A percentile compares a stretch with the other conserved stretches of the same genome.
These are phyloP conservation scores for Exserohilum rostratum DNA, from an alignment of 2,329 filamentous ascomycete species.

Conservation along the genomic window DNA sequence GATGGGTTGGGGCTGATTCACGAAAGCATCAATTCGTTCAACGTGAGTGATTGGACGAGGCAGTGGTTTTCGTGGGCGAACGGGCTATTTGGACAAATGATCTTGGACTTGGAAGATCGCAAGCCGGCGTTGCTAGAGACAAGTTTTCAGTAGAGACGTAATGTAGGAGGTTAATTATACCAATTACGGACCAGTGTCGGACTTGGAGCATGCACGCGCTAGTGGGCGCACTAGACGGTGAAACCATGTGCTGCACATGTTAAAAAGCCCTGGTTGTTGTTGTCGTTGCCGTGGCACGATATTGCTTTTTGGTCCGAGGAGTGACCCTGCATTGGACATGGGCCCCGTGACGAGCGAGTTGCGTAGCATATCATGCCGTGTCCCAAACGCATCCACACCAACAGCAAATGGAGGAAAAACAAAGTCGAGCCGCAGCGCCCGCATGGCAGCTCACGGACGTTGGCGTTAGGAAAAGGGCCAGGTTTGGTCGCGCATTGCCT, in stretches of 20 bases:
- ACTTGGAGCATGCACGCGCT: conserved; percentile 2
- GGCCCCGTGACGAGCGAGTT: background rate
- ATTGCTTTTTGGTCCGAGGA: conserved; percentile 4
- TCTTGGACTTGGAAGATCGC: conserved; percentile 53
- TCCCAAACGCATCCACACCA: conserved; percentile 1
- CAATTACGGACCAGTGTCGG: conserved; percentile 1
- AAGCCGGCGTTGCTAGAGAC: conserved; percentile 52
- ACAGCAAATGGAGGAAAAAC: conserved; percentile 3
- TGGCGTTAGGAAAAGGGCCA: background rate
- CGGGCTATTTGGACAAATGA: conserved; percentile 58
- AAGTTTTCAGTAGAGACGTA: conserved; percentile 52
- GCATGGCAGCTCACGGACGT: background rate
- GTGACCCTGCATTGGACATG: conserved; percentile 4
- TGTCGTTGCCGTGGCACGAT: conserved; percentile 2
- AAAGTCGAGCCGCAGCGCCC: background rate
- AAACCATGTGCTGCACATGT: conserved; percentile 3
- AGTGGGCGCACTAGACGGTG: conserved; percentile 2
- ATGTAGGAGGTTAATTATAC: background rate
- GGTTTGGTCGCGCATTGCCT: background rate
- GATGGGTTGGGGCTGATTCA: conserved; percentile 58
- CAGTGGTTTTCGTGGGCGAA: conserved; percentile 62
- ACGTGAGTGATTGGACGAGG: conserved; percentile 54
- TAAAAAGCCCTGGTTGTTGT: background rate
- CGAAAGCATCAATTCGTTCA: conserved; percentile 59
- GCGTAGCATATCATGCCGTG: background rate